Evolutionary conservation across 306 rosid genomes (phyloP).

Genomic region (Dalbergia cochinchinensis): DNA sequence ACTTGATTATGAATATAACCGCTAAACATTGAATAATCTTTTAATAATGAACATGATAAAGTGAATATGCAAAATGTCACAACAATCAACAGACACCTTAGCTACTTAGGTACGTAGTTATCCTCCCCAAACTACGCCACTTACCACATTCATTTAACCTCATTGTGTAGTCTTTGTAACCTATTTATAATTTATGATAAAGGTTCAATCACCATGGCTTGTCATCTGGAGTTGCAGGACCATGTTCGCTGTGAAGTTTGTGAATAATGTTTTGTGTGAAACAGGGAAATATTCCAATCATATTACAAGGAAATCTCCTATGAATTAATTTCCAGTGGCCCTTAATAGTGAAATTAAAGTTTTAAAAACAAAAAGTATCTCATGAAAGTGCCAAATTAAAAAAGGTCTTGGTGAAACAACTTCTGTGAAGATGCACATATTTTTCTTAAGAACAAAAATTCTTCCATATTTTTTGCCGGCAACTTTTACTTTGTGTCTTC

Average conservation of each 20-base stretch:
- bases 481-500: no score
- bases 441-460: no score
- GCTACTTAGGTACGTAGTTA: not conserved
- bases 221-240: not conserved
- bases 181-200: not conserved
- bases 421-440: not conserved
- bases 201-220: not conserved
- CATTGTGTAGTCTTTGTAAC: not conserved
- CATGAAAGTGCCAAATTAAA: no score
- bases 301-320: not conserved
- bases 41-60: constrained; percentile 11
- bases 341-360: not conserved
- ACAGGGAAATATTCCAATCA: not conserved
- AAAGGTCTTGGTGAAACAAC: not conserved
- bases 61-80: constrained; percentile 2
- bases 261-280: not conserved
- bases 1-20: not conserved
- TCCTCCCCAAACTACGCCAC: not conserved
- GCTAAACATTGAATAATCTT: not conserved
- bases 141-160: not conserved
- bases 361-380: not conserved
- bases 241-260: not conserved
- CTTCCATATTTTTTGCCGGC: no score
- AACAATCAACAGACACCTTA: not conserved
- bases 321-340: not conserved